These are phyloP conservation scores for Pterocarpus santalinus DNA, from an alignment of 306 rosid genomes.

Conservation along the genomic window DNA sequence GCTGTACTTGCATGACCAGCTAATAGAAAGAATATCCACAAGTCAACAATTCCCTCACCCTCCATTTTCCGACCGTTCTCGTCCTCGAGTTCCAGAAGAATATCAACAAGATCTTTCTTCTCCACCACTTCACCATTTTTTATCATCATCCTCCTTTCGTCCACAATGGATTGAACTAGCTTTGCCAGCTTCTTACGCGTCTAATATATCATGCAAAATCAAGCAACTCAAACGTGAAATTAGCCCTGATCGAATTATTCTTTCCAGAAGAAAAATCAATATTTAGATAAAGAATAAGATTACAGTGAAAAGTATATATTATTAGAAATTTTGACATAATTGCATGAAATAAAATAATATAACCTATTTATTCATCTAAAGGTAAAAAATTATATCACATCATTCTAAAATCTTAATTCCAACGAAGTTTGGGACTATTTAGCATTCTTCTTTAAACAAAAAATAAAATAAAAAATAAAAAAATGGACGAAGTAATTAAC, in stretches of 20 bases:
- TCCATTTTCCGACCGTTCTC: conserved; percentile 56
- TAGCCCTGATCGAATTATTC: not conserved
- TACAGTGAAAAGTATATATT: too few relatives aligned
- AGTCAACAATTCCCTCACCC: conserved; percentile 58
- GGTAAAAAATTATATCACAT: too few relatives aligned
- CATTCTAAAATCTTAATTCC: too few relatives aligned
- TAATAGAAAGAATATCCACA: not conserved
- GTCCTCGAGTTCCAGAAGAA: conserved; percentile 51
- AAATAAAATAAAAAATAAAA: too few relatives aligned
- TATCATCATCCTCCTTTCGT: conserved; percentile 6
- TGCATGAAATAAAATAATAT: too few relatives aligned
- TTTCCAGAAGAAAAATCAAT: too few relatives aligned
- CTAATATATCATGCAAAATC: not conserved
- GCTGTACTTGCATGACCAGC: conserved; percentile 30
- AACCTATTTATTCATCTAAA: too few relatives aligned
- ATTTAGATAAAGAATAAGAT: too few relatives aligned
- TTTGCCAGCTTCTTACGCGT: conserved; percentile 32
- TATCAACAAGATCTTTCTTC: conserved; percentile 54
- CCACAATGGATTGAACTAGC: not conserved
- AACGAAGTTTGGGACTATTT: too few relatives aligned
- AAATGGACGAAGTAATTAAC: not conserved
- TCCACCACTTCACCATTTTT: not conserved
- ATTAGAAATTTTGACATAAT: too few relatives aligned
- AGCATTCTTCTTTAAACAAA: too few relatives aligned
- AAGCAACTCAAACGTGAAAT: not conserved